phyloP scores from a whole-genome alignment of 164 flowering plant genomes.

The Protea cynaroides region DNA sequence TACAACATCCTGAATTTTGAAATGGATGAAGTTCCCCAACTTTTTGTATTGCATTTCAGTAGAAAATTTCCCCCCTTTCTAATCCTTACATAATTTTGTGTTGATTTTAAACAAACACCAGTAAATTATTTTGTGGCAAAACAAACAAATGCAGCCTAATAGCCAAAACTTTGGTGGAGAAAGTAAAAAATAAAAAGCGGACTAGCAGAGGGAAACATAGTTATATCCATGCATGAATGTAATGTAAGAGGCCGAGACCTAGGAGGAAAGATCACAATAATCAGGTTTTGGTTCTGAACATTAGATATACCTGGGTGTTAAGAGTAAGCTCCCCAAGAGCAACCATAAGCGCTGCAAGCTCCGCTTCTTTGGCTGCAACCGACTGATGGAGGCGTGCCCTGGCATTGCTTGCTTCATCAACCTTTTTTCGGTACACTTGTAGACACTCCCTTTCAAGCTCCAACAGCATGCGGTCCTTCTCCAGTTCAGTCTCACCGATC shows the following conservation, averaged over 20 bases:
- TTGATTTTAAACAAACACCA: too few relatives aligned
- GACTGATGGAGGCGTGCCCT: conserved; percentile 81
- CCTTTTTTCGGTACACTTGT: conserved; percentile 76
- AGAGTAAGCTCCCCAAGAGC: conserved; percentile 68
- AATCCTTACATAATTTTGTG: too few relatives aligned
- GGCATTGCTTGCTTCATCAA: conserved; percentile 72
- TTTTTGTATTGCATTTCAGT: too few relatives aligned
- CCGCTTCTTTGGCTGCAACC: conserved; percentile 83
- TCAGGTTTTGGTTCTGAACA: neutral
- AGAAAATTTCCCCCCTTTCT: too few relatives aligned
- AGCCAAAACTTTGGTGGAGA: neutral
- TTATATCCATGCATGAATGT: neutral
- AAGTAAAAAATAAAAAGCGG: neutral
- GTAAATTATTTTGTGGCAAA: too few relatives aligned
- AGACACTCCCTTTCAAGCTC: conserved; percentile 86
- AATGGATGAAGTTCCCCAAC: too few relatives aligned
- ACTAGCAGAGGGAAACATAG: too few relatives aligned
- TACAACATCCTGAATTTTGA: too few relatives aligned
- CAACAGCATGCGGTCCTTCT: conserved; percentile 69
- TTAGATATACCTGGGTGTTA: conserved; percentile 47
- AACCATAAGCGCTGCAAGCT: conserved; percentile 78
- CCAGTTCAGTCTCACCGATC: conserved; percentile 80
- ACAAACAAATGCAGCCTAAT: too few relatives aligned
- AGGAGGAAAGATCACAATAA: neutral
- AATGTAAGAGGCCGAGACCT: neutral